Base-by-base conservation (phyloP, 129 eudicot genomes). In the Erigeron canadensis region DNA sequence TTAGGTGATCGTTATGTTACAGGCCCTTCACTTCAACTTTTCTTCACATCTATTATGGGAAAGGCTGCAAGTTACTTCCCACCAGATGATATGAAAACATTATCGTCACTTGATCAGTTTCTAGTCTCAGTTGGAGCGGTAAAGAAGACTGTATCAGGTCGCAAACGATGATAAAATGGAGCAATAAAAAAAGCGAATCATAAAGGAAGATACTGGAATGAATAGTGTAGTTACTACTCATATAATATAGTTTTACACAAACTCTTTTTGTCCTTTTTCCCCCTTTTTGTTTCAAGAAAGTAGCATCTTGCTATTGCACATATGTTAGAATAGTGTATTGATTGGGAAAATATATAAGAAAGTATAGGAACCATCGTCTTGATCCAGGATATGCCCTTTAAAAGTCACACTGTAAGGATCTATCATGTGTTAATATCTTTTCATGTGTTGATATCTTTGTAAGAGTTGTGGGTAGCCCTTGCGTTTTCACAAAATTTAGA, bases 21-120 rank as follows among this genome's bases (percentile, higher is more conserved):
- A 48, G 85, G 91, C 9, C 99, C 99, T 66, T 90, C 99, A 5
- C 70, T 95, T 46, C 86, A 91, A 64, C 88, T 90, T 71, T 81
- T 95, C 12, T 84, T 95, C 74, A 41, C 96, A 51, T 95, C 97
- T 12, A 75, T 95, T 6, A 71, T 95, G 94, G 99, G 99, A 61
- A 95, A 84, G 65, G 91, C 99, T 41, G 90, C 91, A 21, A 90
- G 96, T 78, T 95, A 90, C 79, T 90, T 95, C 75, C 97, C 99
- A 67, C 99, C 99, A 1, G 99, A 95, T 73, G 99, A 90, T 77
- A 95, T 95, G 99, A 90, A 84, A 86, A 95, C 99, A 23, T 78
- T 95, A 58, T 95, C 99, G 22, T 95, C 99, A 66, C 94, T 95
- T 21, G 99, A 95, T 67, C 83, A 90, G 80, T 95, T 95, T 81